Conservation (phyloP, 108 stramenopile genomes). For the Skeletonema tropicum region DNA sequence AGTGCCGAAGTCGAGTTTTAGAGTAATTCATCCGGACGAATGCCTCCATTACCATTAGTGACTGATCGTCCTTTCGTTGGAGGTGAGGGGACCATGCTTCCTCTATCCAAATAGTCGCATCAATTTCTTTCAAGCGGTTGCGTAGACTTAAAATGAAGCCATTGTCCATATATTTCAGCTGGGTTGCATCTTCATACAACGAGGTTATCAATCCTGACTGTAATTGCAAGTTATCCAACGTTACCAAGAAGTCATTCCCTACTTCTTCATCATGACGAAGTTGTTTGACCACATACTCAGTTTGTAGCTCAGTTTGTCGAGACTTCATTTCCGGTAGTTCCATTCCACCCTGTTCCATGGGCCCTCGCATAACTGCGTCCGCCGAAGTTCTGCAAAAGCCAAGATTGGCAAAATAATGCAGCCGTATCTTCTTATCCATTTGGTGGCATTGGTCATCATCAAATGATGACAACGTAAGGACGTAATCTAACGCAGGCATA, state of each 20-base stretch:
- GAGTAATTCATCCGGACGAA: not conserved
- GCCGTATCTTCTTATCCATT: not conserved
- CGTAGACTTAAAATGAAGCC: not conserved
- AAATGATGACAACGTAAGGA: not conserved
- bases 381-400: not conserved
- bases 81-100: slow-evolving; percentile 7
- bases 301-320: not conserved
- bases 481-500: not conserved
- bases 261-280: not conserved
- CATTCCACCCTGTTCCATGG: not conserved
- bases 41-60: not conserved
- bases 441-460: not conserved
- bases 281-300: not conserved
- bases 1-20: not conserved
- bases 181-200: not conserved
- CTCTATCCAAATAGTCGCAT: slow-evolving; percentile 6
- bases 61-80: not conserved
- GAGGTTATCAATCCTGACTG: not conserved
- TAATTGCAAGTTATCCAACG: slow-evolving; percentile 12
- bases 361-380: not conserved
- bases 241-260: not conserved
- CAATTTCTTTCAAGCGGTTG: not conserved
- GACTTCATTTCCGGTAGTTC: not conserved
- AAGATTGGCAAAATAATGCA: not conserved
- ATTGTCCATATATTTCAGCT: not conserved